These are phyloP conservation scores for barley (Hordeum vulgare) DNA, from an alignment of 176 grass and related monocot species.

Conservation along the genomic window MorexV3_pseudomolecules_assembly NC_058518.1:108100301-108100800, in stretches of 20 bases:
- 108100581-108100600: background rate
- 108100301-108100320: background rate
- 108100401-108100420: background rate
- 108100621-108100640: background rate
- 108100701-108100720: background rate
- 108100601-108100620: background rate
- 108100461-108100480: background rate
- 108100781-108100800: too few relatives aligned
- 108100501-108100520: background rate
- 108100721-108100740: too few relatives aligned
- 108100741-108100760: too few relatives aligned
- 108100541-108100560: background rate
- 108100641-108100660: background rate
- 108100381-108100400: background rate
- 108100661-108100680: background rate
- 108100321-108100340: background rate
- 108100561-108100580: background rate
- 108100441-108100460: background rate
- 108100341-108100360: background rate
- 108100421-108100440: background rate
- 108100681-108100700: background rate
- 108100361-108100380: background rate
- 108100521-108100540: background rate
- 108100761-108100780: too few relatives aligned
- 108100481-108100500: background rate